These are phyloP conservation scores for Elaeis guineensis DNA, from an alignment of 176 grass and related monocot genomes.

Conservation along the genomic window DNA sequence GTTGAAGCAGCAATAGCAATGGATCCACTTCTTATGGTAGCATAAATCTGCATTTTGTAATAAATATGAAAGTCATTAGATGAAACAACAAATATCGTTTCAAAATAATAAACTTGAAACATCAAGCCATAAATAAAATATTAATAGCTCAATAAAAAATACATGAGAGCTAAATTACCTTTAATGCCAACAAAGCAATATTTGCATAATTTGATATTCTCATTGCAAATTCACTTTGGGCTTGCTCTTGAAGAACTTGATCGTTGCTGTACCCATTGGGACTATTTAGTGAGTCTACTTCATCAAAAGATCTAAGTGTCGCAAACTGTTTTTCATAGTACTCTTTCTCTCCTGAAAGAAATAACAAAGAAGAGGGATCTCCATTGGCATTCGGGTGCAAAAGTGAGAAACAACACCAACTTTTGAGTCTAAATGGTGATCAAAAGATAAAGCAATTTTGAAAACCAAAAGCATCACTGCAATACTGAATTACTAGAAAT, in stretches of 20 bases:
- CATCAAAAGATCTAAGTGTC: constrained; percentile 65
- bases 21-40: constrained; percentile 83
- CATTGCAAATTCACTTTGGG: constrained; percentile 83
- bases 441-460: too few species aligned
- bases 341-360: constrained; percentile 47
- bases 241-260: constrained; percentile 52
- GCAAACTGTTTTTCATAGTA: constrained; percentile 93
- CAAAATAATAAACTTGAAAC: too few species aligned
- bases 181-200: constrained; percentile 68
- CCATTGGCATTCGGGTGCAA: too few species aligned
- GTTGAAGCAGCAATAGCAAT: constrained; percentile 96
- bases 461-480: too few species aligned
- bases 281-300: constrained; percentile 51
- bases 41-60: constrained; percentile 49
- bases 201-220: constrained; percentile 92
- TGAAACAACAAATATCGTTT: too few species aligned
- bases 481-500: too few species aligned
- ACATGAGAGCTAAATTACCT: constrained; percentile 27
- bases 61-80: constrained; percentile 8
- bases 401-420: background rate
- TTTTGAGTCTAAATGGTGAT: background rate
- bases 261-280: constrained; percentile 48
- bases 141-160: too few species aligned
- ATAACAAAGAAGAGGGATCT: constrained; percentile 8
- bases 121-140: too few species aligned